Evolutionary conservation across 768 basidiomycete species (phyloP), one percentile per base, ranked within the genome.

Genomic region (Sporobolomyces pararoseus): DNA sequence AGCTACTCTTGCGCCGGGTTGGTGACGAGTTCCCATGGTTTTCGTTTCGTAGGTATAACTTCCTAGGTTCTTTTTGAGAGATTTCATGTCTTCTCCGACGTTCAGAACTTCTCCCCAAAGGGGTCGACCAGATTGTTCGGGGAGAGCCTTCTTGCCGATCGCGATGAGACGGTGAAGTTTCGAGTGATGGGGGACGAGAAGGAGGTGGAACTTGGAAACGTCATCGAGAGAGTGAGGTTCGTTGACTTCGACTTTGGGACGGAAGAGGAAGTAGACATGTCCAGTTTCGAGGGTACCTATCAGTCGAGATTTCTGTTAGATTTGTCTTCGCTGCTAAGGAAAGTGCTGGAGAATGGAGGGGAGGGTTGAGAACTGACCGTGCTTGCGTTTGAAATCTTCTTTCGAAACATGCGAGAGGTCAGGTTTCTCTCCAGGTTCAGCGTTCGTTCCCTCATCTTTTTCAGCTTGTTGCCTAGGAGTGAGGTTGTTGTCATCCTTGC

Each of bases 181-280:
- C 68, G 81, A 80, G 3, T 83, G 82, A 6, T 83, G 80, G 21
- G 86, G 86, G 14, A 87, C 80, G 25, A 88, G 82, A 29, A 87
- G 80, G 77, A 88, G 84, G 73, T 86, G 83, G 65, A 87, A 82
- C 58, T 84, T 83, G 68, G 81, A 80, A 37, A 87, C 81, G 66
- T 86, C 85, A 76, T 86, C 84, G 35, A 87, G 67, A 10, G 83
- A 84, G n/a, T 83, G 76, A 0, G 82, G 84, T 66, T 85, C 82
- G 66, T 85, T 83, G 19, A 79, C 76, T 73, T 86, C 78, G 25
- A 72, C 59, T 34, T 84, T 82, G 5, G 86, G 86, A 16, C 84
- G 83, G 74, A 85, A 87, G 79, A 86, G 84, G 77, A 87, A 86
- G 78, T 87, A 87, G 52, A 87, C 82, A 69, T 65, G 62, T 14